phyloP scores from a whole-genome alignment of 495 filamentous ascomycete genomes.

The Aspergillus bertholletiae region DNA sequence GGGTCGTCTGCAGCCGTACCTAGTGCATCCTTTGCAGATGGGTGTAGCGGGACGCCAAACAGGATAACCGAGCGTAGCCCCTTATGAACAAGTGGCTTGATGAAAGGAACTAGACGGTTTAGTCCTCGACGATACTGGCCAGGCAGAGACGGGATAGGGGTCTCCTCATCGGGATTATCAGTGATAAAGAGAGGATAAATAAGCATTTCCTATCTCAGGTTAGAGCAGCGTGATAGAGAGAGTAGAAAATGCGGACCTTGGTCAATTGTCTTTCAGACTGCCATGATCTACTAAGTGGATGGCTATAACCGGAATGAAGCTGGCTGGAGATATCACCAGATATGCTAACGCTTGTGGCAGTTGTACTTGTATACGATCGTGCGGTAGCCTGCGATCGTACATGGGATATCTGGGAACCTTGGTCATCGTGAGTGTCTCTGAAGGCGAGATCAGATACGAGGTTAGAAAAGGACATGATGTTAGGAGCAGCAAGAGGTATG shows the following conservation, averaged over 20 bases:
- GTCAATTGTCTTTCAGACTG: conserved; percentile 96
- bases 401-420: conserved; percentile 67
- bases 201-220: conserved; percentile 74
- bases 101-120: conserved; percentile 79
- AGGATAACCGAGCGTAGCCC: conserved; percentile 90
- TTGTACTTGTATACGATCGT: conserved; percentile 80
- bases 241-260: conserved; percentile 58
- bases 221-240: not conserved
- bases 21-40: conserved; percentile 79
- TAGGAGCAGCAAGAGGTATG: not conserved
- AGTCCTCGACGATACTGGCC: conserved; percentile 83
- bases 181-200: conserved; percentile 97
- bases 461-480: conserved; percentile 81
- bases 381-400: conserved; percentile 64
- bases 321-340: conserved; percentile 91
- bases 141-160: conserved; percentile 82
- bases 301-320: conserved; percentile 90
- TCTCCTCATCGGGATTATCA: conserved; percentile 89
- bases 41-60: conserved; percentile 84
- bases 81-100: conserved; percentile 80
- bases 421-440: conserved; percentile 54
- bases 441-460: conserved; percentile 84
- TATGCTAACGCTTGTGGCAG: conserved; percentile 92
- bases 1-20: conserved; percentile 95
- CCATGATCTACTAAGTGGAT: conserved; percentile 88